These are phyloP conservation scores for Carex scoparia DNA, from an alignment of 176 grass and related monocot genomes.

Conservation along the genomic window DNA sequence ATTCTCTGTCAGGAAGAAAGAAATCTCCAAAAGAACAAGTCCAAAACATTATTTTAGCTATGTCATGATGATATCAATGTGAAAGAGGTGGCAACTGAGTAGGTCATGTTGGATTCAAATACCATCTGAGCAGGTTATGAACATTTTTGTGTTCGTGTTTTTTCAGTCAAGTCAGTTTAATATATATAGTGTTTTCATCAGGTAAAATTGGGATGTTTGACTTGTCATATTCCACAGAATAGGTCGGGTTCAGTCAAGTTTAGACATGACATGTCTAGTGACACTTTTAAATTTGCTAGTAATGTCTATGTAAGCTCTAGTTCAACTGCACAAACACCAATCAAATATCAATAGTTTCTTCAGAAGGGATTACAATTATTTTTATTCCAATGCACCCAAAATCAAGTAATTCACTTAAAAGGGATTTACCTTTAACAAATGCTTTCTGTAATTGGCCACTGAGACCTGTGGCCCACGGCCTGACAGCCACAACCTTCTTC, in stretches of 20 bases:
- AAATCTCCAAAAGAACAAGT: neutral
- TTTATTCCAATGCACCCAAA: neutral
- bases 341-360: neutral
- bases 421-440: conserved; percentile 48
- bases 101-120: neutral
- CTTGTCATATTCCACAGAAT: neutral
- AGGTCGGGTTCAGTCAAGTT: neutral
- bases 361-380: neutral
- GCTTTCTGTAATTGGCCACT: conserved; percentile 72
- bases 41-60: neutral
- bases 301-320: neutral
- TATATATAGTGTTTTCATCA: neutral
- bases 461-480: conserved; percentile 56
- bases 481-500: conserved; percentile 54
- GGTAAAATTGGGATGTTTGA: conserved; percentile 7
- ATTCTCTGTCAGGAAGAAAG: neutral
- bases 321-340: neutral
- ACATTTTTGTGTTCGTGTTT: neutral
- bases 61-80: neutral
- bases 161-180: neutral
- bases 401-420: neutral
- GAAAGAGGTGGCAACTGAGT: neutral
- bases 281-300: neutral
- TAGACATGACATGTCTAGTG: neutral
- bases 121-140: neutral